Evolutionary conservation across 1,284 basidiomycete species (phyloP).

Genomic region (Puccinia triticina): DNA sequence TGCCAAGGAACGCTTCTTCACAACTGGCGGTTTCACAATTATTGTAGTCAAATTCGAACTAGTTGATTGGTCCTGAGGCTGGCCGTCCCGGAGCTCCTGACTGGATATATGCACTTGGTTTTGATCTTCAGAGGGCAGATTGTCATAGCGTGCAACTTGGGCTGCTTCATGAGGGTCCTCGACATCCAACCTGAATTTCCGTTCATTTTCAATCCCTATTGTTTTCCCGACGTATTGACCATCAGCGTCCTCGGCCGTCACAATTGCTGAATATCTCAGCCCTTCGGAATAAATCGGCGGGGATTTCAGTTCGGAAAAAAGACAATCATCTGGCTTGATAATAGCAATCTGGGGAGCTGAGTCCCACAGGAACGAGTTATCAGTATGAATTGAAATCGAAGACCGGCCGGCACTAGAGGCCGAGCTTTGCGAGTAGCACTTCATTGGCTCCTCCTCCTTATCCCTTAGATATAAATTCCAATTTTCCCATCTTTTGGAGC

Average conservation of each 20-base stretch:
- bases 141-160: neutral
- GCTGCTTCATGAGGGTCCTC: neutral
- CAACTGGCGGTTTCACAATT: neutral
- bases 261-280: neutral
- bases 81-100: neutral
- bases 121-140: neutral
- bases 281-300: neutral
- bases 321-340: constrained; percentile 3
- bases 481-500: constrained; percentile 22
- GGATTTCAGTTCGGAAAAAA: constrained; percentile 15
- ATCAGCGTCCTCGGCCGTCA: neutral
- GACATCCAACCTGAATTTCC: no score
- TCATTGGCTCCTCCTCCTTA: neutral
- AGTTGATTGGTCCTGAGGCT: neutral
- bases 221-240: neutral
- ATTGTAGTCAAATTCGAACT: neutral
- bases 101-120: neutral
- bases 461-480: constrained; percentile 9
- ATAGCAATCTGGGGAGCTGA: constrained; percentile 13
- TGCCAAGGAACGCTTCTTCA: constrained; percentile 2
- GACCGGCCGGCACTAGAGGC: neutral
- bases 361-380: constrained; percentile 3
- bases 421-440: constrained; percentile 1
- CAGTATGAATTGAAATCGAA: neutral
- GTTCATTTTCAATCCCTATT: neutral